These are phyloP conservation scores for Naganishia liquefaciens DNA, from an alignment of 1,284 basidiomycete genomes.

Conservation along the genomic window DNA sequence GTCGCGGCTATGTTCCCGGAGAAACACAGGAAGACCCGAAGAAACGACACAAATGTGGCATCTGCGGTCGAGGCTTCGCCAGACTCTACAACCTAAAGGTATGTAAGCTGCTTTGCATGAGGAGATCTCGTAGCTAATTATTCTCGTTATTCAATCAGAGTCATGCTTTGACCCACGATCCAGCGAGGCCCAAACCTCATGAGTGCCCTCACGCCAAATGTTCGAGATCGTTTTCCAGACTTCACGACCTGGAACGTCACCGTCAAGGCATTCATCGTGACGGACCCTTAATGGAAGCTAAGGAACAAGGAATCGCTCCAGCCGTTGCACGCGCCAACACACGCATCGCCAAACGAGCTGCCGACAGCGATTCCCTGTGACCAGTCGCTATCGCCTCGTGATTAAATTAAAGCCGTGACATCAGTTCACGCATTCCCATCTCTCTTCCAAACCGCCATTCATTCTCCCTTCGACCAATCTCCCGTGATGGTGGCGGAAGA, in stretches of 20 bases:
- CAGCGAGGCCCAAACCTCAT: conserved; percentile 53
- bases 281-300: conserved; percentile 53
- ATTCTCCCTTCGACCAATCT: conserved; percentile 10
- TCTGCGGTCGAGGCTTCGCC: conserved; percentile 54
- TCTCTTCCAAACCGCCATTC: conserved; percentile 18
- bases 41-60: conserved; percentile 54
- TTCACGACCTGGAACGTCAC: conserved; percentile 56
- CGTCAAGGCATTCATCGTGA: conserved; percentile 55
- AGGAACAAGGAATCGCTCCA: conserved; percentile 50
- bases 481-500: conserved; percentile 27
- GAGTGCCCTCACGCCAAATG: conserved; percentile 52
- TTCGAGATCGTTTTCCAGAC: conserved; percentile 53
- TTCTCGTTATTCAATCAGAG: conserved; percentile 37
- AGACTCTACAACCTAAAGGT: conserved; percentile 55
- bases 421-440: conserved; percentile 38
- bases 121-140: conserved; percentile 32
- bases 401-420: conserved; percentile 38
- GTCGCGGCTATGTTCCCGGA: conserved; percentile 53
- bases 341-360: conserved; percentile 47
- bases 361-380: conserved; percentile 28
- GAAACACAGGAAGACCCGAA: conserved; percentile 55
- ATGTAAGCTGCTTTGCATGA: background rate
- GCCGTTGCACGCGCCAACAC: conserved; percentile 50
- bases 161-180: conserved; percentile 54
- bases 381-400: conserved; percentile 14